Conservation (phyloP, 495 filamentous ascomycete species). For the Penicillium herquei region DNA sequence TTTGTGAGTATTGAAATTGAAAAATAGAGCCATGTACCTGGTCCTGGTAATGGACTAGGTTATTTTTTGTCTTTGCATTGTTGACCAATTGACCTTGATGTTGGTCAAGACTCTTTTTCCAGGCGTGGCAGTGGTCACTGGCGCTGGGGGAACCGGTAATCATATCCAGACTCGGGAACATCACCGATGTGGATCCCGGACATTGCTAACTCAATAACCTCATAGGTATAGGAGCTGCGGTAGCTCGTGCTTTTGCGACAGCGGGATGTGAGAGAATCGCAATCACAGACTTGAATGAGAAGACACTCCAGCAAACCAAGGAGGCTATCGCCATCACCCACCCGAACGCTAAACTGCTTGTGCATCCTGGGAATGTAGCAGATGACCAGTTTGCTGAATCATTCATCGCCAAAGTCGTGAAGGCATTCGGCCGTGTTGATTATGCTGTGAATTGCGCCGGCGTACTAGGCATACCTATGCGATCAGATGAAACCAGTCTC, state of each 20-base stretch:
- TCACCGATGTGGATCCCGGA: background rate
- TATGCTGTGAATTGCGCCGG: slow-evolving; percentile 54
- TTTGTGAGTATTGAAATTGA: background rate
- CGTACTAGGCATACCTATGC: slow-evolving; percentile 34
- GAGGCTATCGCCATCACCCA: slow-evolving; percentile 28
- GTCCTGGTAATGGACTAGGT: too few species aligned
- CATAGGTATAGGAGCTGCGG: slow-evolving; percentile 54
- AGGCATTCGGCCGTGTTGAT: slow-evolving; percentile 45
- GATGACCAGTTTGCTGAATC: slow-evolving; percentile 41
- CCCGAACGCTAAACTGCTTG: slow-evolving; percentile 29
- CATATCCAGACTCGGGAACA: background rate
- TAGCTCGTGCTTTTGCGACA: slow-evolving; percentile 47
- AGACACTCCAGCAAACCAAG: slow-evolving; percentile 34
- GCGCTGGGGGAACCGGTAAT: slow-evolving; percentile 31
- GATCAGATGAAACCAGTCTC: slow-evolving; percentile 34
- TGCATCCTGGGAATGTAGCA: slow-evolving; percentile 38
- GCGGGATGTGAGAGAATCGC: slow-evolving; percentile 49
- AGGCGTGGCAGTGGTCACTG: slow-evolving; percentile 32
- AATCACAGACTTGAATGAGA: slow-evolving; percentile 48
- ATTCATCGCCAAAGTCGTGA: slow-evolving; percentile 31
- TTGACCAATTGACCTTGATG: background rate
- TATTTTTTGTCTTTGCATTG: too few species aligned
- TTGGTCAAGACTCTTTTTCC: slow-evolving; percentile 19
- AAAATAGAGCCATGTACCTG: too few species aligned
- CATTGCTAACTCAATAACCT: background rate